Conservation (phyloP, 2,329 filamentous ascomycete species). For the Pseudopyrenochaeta lycopersici region DNA sequence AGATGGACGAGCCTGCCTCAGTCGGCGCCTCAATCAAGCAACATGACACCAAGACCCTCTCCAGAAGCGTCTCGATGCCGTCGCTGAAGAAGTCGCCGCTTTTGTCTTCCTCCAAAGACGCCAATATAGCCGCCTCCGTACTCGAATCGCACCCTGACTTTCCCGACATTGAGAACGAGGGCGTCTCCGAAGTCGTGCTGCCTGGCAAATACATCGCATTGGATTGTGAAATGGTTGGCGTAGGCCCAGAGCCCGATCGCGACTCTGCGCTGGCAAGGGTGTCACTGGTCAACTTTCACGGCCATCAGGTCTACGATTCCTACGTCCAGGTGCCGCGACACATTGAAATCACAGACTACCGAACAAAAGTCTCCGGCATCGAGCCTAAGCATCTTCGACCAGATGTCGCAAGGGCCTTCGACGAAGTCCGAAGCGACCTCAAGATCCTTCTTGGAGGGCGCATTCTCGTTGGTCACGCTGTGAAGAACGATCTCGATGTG, state of each 20-base stretch:
- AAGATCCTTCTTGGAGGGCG: constrained; percentile 73
- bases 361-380: constrained; percentile 86
- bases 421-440: constrained; percentile 78
- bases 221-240: constrained; percentile 98
- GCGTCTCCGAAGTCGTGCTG: constrained; percentile 64
- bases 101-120: constrained; percentile 61
- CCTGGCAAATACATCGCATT: constrained; percentile 91
- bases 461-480: constrained; percentile 83
- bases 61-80: constrained; percentile 45
- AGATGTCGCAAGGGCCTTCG: constrained; percentile 64
- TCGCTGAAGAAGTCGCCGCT: constrained; percentile 56
- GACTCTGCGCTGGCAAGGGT: constrained; percentile 84
- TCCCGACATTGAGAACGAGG: constrained; percentile 54
- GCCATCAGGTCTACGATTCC: constrained; percentile 90
- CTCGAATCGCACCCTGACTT: constrained; percentile 53
- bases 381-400: constrained; percentile 73
- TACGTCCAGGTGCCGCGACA: constrained; percentile 76
- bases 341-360: constrained; percentile 86
- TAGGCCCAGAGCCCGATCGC: constrained; percentile 70
- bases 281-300: constrained; percentile 93
- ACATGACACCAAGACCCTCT: constrained; percentile 54
- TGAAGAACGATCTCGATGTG: constrained; percentile 79
- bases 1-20: constrained; percentile 48
- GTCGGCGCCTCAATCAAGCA: constrained; percentile 45
- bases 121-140: constrained; percentile 63